phyloP scores from a whole-genome alignment of 805 yeast genomes.

The Lachancea sp. region DNA sequence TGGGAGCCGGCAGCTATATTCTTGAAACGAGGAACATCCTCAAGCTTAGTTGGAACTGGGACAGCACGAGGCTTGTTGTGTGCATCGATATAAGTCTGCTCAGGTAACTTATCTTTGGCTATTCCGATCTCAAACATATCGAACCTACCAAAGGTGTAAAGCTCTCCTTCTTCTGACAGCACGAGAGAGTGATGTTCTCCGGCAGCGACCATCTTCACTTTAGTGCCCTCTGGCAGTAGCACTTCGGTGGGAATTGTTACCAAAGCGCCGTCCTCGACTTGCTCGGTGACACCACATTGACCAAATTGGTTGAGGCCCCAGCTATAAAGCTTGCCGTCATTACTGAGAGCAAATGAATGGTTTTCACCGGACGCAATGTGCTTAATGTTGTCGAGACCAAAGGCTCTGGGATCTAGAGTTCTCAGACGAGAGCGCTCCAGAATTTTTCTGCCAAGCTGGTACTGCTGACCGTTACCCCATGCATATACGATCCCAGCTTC shows the following conservation, averaged over 20 bases:
- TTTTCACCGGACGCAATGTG: constrained; percentile 90
- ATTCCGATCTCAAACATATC: constrained; percentile 94
- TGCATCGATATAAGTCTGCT: constrained; percentile 62
- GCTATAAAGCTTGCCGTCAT: constrained; percentile 60
- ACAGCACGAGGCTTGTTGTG: constrained; percentile 78
- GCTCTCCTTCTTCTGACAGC: constrained; percentile 60
- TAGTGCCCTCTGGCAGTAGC: constrained; percentile 52
- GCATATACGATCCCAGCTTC: constrained; percentile 81
- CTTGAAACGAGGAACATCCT: constrained; percentile 50
- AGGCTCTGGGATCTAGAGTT: constrained; percentile 72
- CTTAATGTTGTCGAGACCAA: constrained; percentile 73
- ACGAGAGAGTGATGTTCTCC: constrained; percentile 95
- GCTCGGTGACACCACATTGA: constrained; percentile 81
- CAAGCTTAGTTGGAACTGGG: constrained; percentile 73
- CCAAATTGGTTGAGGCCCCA: constrained; percentile 99
- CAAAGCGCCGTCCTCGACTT: constrained; percentile 78
- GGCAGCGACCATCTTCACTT: constrained; percentile 60
- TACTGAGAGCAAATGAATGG: constrained; percentile 87
- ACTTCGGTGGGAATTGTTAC: constrained; percentile 73
- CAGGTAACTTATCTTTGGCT: constrained; percentile 58
- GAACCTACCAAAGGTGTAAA: constrained; percentile 82
- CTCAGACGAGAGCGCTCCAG: constrained; percentile 69
- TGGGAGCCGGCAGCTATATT: constrained; percentile 81
- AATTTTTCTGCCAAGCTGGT: constrained; percentile 83
- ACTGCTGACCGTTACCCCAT: constrained; percentile 97